Conservation (phyloP, 768 basidiomycete genomes). For the Lentinula guzmanii region DNA sequence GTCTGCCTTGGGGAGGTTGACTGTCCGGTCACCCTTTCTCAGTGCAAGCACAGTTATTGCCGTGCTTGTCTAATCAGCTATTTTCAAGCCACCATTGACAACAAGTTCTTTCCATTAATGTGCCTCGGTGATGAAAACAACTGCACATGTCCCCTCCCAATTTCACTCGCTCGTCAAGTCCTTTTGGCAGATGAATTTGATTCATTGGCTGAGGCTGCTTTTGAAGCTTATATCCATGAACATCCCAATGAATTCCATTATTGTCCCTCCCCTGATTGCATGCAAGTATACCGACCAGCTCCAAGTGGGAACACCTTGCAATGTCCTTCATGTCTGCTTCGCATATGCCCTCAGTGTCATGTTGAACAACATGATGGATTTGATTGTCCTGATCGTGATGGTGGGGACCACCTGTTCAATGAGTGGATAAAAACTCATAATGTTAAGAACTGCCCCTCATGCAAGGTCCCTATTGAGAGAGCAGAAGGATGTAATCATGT, state of each 20-base stretch:
- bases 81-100: slow-evolving; percentile 50
- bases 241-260: slow-evolving; percentile 59
- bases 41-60: slow-evolving; percentile 69
- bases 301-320: slow-evolving; percentile 46
- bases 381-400: slow-evolving; percentile 54
- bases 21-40: slow-evolving; percentile 42
- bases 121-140: slow-evolving; percentile 63
- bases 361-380: slow-evolving; percentile 60
- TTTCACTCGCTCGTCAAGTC: slow-evolving; percentile 41
- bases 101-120: slow-evolving; percentile 59
- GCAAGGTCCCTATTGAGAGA: slow-evolving; percentile 66
- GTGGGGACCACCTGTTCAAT: slow-evolving; percentile 51
- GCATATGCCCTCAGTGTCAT: slow-evolving; percentile 64
- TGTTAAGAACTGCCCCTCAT: slow-evolving; percentile 72
- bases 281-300: slow-evolving; percentile 61
- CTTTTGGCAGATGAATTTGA: slow-evolving; percentile 50
- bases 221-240: slow-evolving; percentile 53
- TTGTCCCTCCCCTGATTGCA: slow-evolving; percentile 78
- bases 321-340: slow-evolving; percentile 64
- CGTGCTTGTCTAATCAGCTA: slow-evolving; percentile 54
- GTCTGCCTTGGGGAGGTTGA: slow-evolving; percentile 58
- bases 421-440: slow-evolving; percentile 59
- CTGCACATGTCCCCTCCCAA: slow-evolving; percentile 53
- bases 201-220: slow-evolving; percentile 50
- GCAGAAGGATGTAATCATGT: slow-evolving; percentile 79